Evolutionary conservation across 1,284 basidiomycete species (phyloP).

Genomic region (Rhodofomes roseus): DNA sequence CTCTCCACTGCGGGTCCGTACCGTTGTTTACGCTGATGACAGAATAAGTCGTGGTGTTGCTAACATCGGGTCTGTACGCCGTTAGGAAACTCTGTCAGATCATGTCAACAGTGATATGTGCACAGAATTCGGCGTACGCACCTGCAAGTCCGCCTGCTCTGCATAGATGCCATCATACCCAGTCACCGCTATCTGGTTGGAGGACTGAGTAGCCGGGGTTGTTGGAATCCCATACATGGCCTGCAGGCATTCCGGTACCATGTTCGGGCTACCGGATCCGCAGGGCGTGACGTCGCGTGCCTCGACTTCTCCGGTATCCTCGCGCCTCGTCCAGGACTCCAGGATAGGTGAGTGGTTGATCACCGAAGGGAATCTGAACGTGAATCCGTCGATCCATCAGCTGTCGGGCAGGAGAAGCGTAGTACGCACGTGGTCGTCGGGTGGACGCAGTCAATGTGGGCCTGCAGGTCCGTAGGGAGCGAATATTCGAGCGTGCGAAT

Average conservation of each 20-base stretch:
- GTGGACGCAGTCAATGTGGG: slow-evolving; percentile 32
- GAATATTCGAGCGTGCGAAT: slow-evolving; percentile 37
- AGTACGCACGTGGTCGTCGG: slow-evolving; percentile 31
- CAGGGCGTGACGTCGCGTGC: background rate
- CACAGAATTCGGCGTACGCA: slow-evolving; percentile 7
- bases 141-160: slow-evolving; percentile 45
- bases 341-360: background rate
- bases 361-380: slow-evolving; percentile 19
- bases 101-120: background rate
- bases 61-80: background rate
- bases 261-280: slow-evolving; percentile 27
- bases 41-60: slow-evolving; percentile 1
- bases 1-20: slow-evolving; percentile 13
- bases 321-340: background rate
- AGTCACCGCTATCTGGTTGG: slow-evolving; percentile 51
- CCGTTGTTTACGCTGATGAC: slow-evolving; percentile 7
- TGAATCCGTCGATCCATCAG: background rate
- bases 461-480: slow-evolving; percentile 29
- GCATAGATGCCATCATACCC: slow-evolving; percentile 58
- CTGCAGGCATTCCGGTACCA: slow-evolving; percentile 45
- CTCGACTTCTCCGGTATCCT: background rate
- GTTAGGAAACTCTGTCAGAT: slow-evolving; percentile 2
- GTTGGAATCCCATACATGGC: slow-evolving; percentile 50
- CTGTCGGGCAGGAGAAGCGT: background rate
- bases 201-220: slow-evolving; percentile 36